phyloP scores from a whole-genome alignment of 805 yeast species.

The Ogataea angusta region DNA sequence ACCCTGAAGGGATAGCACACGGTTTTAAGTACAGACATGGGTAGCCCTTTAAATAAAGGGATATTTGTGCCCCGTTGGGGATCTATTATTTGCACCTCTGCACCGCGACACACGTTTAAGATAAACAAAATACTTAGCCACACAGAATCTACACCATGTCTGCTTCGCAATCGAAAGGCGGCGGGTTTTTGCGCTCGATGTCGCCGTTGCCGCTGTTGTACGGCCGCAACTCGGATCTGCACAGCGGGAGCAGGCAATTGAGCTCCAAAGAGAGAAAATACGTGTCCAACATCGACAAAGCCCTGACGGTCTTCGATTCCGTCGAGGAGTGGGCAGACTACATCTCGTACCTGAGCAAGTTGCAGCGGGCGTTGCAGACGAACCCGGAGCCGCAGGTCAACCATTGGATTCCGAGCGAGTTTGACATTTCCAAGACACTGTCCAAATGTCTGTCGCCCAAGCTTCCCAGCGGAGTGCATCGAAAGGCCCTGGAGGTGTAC shows the following conservation, averaged over 20 bases:
- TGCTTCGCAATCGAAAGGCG: conserved; percentile 16
- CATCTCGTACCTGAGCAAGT: conserved; percentile 78
- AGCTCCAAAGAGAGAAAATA: conserved; percentile 69
- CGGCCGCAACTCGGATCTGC: conserved; percentile 13
- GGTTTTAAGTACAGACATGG: conserved; percentile 14
- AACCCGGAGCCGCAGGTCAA: conserved; percentile 38
- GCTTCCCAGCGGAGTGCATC: conserved; percentile 94
- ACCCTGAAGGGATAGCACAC: conserved; percentile 18
- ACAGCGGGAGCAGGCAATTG: conserved; percentile 30
- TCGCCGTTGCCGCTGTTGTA: conserved; percentile 29
- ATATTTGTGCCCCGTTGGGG: not conserved
- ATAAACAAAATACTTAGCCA: conserved; percentile 1
- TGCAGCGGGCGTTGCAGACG: conserved; percentile 66
- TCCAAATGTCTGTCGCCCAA: conserved; percentile 77
- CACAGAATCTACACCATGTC: conserved; percentile 8
- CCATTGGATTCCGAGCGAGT: conserved; percentile 65
- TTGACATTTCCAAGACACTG: conserved; percentile 64
- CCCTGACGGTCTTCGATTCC: conserved; percentile 70
- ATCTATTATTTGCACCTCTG: conserved; percentile 1
- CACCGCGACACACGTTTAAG: conserved; percentile 5
- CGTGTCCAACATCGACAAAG: conserved; percentile 64
- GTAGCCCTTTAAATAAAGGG: conserved; percentile 1
- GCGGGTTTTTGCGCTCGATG: conserved; percentile 25
- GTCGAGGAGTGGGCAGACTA: conserved; percentile 98
- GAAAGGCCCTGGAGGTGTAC: conserved; percentile 78